These are phyloP conservation scores for Fragilaria radians DNA, from an alignment of 108 stramenopile genomes.

Conservation along the genomic window DNA sequence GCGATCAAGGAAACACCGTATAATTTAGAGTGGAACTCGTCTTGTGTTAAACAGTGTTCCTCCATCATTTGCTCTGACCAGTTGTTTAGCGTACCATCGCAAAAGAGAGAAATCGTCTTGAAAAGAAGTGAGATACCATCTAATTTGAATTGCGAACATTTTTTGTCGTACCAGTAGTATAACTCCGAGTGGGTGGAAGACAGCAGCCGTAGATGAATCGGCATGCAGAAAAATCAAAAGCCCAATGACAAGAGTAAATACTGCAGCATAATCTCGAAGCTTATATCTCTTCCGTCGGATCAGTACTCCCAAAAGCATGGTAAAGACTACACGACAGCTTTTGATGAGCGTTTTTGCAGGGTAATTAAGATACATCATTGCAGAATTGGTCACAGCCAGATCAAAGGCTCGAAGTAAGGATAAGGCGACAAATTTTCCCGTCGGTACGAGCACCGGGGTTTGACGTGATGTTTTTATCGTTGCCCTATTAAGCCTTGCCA, in stretches of 20 bases:
- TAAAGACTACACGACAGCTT: slow-evolving; percentile 16
- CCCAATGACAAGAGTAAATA: slow-evolving; percentile 13
- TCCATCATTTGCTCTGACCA: slow-evolving; percentile 18
- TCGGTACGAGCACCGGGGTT: neutral
- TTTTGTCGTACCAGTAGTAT: slow-evolving; percentile 5
- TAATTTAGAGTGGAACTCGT: slow-evolving; percentile 11
- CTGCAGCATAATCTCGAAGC: slow-evolving; percentile 10
- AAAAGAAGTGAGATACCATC: neutral
- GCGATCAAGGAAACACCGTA: slow-evolving; percentile 6
- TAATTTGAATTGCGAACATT: neutral
- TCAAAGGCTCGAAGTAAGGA: slow-evolving; percentile 16
- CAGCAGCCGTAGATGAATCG: slow-evolving; percentile 6
- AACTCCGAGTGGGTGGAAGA: slow-evolving; percentile 16
- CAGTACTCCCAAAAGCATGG: slow-evolving; percentile 14
- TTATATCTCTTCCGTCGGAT: slow-evolving; percentile 10
- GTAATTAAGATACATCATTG: slow-evolving; percentile 18
- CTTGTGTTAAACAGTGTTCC: slow-evolving; percentile 8
- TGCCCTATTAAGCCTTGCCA: slow-evolving; percentile 1
- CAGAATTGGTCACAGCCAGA: slow-evolving; percentile 16
- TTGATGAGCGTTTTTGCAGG: slow-evolving; percentile 23
- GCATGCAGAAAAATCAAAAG: slow-evolving; percentile 16
- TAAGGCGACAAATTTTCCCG: slow-evolving; percentile 2
- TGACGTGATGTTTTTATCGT: neutral
- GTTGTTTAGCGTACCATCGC: slow-evolving; percentile 19
- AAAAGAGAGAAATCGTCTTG: slow-evolving; percentile 8